phyloP scores from a whole-genome alignment of 176 grass and related monocot species.

The Otatea glauca region DNA sequence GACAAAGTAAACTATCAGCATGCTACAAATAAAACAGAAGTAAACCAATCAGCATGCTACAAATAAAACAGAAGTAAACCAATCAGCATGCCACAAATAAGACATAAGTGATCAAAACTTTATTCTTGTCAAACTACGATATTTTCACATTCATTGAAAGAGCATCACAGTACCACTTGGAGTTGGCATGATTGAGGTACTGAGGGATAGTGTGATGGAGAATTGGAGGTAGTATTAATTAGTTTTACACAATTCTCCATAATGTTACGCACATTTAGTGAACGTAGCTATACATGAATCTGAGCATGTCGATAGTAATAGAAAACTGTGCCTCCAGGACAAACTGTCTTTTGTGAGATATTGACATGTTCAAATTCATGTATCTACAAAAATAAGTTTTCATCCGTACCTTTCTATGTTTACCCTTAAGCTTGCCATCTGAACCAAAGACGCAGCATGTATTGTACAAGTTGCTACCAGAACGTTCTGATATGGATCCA shows the following conservation, averaged over 20 bases:
- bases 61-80: neutral
- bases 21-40: neutral
- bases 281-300: neutral
- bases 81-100: neutral
- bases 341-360: neutral
- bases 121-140: neutral
- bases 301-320: neutral
- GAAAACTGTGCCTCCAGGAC: neutral
- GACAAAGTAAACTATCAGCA: neutral
- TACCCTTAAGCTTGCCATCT: slow-evolving; percentile 88
- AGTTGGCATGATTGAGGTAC: neutral
- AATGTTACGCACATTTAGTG: neutral
- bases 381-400: neutral
- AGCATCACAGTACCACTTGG: neutral
- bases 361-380: neutral
- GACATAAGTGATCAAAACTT: neutral
- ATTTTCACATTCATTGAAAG: neutral
- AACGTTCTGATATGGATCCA: slow-evolving; percentile 90
- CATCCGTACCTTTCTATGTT: slow-evolving; percentile 81
- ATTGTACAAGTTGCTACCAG: slow-evolving; percentile 81
- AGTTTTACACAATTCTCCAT: neutral
- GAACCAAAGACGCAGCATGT: slow-evolving; percentile 87
- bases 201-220: neutral
- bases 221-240: neutral
- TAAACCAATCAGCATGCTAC: neutral